These are phyloP conservation scores for Medakamo hakoo DNA, from an alignment of 139 green algal genomes.

Conservation along the genomic window DNA sequence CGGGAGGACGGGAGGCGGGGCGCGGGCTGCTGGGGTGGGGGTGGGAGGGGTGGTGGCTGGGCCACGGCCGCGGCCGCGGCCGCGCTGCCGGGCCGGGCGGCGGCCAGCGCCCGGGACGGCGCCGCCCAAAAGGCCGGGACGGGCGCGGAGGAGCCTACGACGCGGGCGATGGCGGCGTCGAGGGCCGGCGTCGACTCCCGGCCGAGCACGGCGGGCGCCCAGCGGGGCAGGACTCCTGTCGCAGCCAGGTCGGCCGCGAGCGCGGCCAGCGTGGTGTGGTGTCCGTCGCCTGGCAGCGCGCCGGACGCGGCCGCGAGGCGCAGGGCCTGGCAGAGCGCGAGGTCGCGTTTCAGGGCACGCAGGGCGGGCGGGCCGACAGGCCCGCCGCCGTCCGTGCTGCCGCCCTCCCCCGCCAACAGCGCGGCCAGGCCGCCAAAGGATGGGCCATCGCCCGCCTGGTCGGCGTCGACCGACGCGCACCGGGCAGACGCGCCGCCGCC, in stretches of 20 bases:
- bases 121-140: constrained; percentile 31
- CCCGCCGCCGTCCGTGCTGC: background rate
- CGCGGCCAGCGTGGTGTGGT: constrained; percentile 27
- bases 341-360: background rate
- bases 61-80: background rate
- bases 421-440: too few relatives aligned
- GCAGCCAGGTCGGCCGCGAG: constrained; percentile 31
- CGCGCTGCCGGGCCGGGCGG: background rate
- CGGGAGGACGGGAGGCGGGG: constrained; percentile 10
- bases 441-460: too few relatives aligned
- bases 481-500: too few relatives aligned
- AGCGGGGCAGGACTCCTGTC: constrained; percentile 48
- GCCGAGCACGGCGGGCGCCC: constrained; percentile 50
- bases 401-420: too few relatives aligned
- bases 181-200: constrained; percentile 47
- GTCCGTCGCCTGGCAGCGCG: constrained; percentile 15
- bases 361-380: too few relatives aligned
- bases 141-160: constrained; percentile 18
- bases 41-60: background rate
- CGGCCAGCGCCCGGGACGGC: background rate
- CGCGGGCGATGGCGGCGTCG: constrained; percentile 35
- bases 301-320: constrained; percentile 5
- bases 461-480: too few relatives aligned
- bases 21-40: background rate
- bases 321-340: background rate